A percentile compares a stretch with the other conserved stretches of the same genome.
Conservation (phyloP, 2,329 filamentous ascomycete species). For the Rutstroemia sp. region DNA sequence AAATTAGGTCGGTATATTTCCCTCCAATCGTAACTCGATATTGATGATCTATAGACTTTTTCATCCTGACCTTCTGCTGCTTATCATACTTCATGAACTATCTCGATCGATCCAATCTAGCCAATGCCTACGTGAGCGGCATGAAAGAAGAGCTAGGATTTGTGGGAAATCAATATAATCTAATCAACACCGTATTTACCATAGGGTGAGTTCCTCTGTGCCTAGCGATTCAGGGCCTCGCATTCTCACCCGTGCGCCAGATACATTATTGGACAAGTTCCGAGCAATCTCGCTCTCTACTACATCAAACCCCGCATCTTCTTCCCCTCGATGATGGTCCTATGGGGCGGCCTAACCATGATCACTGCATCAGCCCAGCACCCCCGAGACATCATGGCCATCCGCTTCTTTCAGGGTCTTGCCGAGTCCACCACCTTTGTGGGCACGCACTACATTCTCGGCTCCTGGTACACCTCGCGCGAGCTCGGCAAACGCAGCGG, state of each 20-base stretch:
- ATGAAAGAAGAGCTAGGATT: conserved; percentile 43
- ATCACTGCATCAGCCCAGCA: conserved; percentile 44
- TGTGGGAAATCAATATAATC: conserved; percentile 37
- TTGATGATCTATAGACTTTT: conserved; percentile 5
- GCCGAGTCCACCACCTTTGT: conserved; percentile 51
- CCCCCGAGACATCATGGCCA: conserved; percentile 48
- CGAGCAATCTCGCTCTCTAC: conserved; percentile 54
- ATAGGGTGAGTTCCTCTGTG: conserved; percentile 17
- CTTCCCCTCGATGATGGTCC: conserved; percentile 55
- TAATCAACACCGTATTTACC: conserved; percentile 44
- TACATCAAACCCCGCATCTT: conserved; percentile 56
- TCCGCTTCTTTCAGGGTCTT: conserved; percentile 41
- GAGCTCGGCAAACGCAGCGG: conserved; percentile 55
- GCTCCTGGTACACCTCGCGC: conserved; percentile 53
- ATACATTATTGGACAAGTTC: conserved; percentile 51
- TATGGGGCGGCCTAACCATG: conserved; percentile 60
- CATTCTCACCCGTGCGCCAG: background rate
- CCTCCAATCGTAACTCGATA: no score
- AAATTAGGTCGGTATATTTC: conserved; percentile 5
- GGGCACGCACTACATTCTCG: conserved; percentile 51
- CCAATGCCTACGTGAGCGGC: conserved; percentile 37
- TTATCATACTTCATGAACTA: conserved; percentile 27
- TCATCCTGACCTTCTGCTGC: conserved; percentile 12
- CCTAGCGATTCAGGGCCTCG: background rate
- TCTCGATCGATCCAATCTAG: conserved; percentile 25